These are phyloP conservation scores for Mucor racemosus DNA, from an alignment of 371 early-diverging fungal genomes.

Conservation along the genomic window DNA sequence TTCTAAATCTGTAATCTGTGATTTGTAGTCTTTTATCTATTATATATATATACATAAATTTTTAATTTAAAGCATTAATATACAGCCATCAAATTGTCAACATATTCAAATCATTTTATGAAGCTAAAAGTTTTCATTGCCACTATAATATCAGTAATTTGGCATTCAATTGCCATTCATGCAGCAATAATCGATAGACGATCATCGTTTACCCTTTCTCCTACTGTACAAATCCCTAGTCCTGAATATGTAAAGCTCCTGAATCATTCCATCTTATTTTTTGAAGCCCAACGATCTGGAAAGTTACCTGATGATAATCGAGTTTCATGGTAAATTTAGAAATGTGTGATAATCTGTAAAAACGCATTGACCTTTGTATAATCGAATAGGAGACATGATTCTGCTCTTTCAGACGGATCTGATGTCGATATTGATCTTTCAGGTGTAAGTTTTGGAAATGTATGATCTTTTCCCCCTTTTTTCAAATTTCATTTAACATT, in stretches of 20 bases:
- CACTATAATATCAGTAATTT: neutral
- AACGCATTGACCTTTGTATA: neutral
- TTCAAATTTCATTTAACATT: neutral
- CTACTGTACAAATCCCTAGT: slow-evolving; percentile 16
- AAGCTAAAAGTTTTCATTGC: neutral
- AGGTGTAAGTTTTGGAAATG: slow-evolving; percentile 30
- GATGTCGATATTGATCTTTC: slow-evolving; percentile 49
- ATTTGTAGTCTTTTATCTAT: too few relatives aligned
- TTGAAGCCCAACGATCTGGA: slow-evolving; percentile 64
- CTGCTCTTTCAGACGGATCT: slow-evolving; percentile 54
- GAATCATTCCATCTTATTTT: slow-evolving; percentile 54
- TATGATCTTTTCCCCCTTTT: neutral
- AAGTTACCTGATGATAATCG: slow-evolving; percentile 51
- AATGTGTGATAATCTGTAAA: neutral
- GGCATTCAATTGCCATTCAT: neutral
- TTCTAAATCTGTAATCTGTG: too few relatives aligned
- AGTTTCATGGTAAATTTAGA: slow-evolving; percentile 42
- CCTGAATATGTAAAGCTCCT: slow-evolving; percentile 28
- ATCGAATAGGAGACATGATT: slow-evolving; percentile 53
- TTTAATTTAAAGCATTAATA: too few relatives aligned
- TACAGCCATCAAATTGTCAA: too few relatives aligned
- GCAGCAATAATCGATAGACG: neutral
- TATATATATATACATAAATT: too few relatives aligned
- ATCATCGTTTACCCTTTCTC: neutral
- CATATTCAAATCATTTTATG: too few relatives aligned